Evolutionary conservation across 345 rosid genomes (phyloP), one percentile per base, ranked within the genome.

Genomic region (Hibiscus tridactylites): DNA sequence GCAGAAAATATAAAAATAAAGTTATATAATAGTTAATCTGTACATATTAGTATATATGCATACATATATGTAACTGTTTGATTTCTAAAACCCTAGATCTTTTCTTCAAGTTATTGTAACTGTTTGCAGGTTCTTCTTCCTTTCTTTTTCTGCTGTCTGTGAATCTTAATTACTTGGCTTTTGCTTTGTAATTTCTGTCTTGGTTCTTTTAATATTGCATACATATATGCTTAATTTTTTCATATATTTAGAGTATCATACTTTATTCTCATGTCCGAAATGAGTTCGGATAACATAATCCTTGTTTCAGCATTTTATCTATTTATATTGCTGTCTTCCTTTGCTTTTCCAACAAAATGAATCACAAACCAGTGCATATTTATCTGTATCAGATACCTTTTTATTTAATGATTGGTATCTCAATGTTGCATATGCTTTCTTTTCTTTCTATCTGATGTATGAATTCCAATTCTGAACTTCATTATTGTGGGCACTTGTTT

Each of bases 361-460:
- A 37, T 37, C 44, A 37, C 2, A 37, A 7, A 37, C 9, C 44
- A 37, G 44, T 37, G 44, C 44, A 37, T 37, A 37, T 35, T 29
- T 60, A 16, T 50, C 15, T 46, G 33, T 44, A 17, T 15, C 12
- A 46, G 13, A 15, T 16, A 12, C 62, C 19, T 71, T 58, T 26
- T 58, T 10, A 4, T 37, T 68, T 70, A 77, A 74, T 81, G 58
- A 79, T 77, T 75, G 61, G 54, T 29, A 15, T 69, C 17, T 58
- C 76, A 58, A 26, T 60, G 65, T 47, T 49, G 44, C 72, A 65
- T 64, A 72, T 79, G 73, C 57, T 73, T 31, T 58, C 58, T 12
- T 62, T 61, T 60, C 5, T 19, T 29, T n/a, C n/a, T n/a, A n/a
- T n/a, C n/a, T n/a, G n/a, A n/a, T n/a, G n/a, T n/a, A n/a, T n/a